Evolutionary conservation across 331 rosid species (phyloP).

Genomic region (Quercus phellos): DNA sequence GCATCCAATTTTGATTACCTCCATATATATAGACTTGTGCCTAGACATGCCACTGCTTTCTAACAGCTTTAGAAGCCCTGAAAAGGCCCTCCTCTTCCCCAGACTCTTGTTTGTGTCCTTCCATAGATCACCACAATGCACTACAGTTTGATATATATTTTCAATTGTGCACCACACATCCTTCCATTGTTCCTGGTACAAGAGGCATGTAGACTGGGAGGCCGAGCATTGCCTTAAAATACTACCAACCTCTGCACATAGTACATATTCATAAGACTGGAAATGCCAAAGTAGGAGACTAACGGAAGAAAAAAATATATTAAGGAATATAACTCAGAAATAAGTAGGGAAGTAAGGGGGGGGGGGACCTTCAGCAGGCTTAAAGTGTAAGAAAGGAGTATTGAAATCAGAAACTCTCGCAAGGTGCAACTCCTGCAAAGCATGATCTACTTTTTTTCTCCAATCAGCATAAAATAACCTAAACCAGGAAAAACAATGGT

Average conservation of each 20-base stretch:
- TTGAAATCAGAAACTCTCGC: constrained; percentile 24
- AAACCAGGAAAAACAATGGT: constrained; percentile 13
- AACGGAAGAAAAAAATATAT: constrained; percentile 4
- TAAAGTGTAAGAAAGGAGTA: constrained; percentile 10
- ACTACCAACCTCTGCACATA: constrained; percentile 38
- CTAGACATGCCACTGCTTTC: constrained; percentile 71
- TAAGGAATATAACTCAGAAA: background rate
- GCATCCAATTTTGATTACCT: constrained; percentile 32
- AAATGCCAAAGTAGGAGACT: background rate
- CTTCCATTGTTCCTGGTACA: constrained; percentile 51
- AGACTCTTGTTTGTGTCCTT: constrained; percentile 63
- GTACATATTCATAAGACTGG: background rate
- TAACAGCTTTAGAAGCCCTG: constrained; percentile 68
- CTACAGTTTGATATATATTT: constrained; percentile 39
- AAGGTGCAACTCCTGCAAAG: constrained; percentile 34
- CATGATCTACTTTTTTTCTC: constrained; percentile 30
- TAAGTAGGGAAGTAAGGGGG: background rate
- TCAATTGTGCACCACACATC: constrained; percentile 55
- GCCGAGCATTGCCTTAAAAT: constrained; percentile 24
- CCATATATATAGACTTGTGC: constrained; percentile 44
- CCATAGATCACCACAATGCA: constrained; percentile 56
- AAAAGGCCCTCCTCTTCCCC: constrained; percentile 65
- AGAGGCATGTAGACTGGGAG: constrained; percentile 23
- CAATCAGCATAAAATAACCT: constrained; percentile 74
- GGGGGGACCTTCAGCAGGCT: constrained; percentile 32